Conservation (phyloP, 495 filamentous ascomycete species). For the Talaromyces ruber region DNA sequence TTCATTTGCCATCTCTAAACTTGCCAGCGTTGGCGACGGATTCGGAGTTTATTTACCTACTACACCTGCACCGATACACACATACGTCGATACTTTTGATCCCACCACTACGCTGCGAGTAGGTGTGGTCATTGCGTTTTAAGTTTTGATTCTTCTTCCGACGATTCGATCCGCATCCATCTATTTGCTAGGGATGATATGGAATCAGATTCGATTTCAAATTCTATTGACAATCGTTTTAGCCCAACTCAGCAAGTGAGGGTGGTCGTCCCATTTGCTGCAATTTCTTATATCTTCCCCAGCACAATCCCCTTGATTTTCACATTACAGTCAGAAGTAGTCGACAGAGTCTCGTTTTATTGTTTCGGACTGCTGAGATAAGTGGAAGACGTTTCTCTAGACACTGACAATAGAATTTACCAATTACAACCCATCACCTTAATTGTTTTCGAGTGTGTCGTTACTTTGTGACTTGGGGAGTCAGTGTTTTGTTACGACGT, state of each 20-base stretch:
- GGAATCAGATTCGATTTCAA: background rate
- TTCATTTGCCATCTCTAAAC: background rate
- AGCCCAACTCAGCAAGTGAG: background rate
- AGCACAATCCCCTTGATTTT: background rate
- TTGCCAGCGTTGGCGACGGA: slow-evolving; percentile 2
- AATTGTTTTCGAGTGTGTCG: background rate
- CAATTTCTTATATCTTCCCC: background rate
- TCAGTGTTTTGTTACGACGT: background rate
- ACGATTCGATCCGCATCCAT: background rate
- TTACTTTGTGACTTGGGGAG: background rate
- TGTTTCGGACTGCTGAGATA: background rate
- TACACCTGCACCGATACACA: background rate
- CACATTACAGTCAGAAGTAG: background rate
- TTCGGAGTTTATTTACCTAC: slow-evolving; percentile 3
- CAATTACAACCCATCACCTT: background rate
- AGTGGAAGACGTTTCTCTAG: slow-evolving; percentile 2
- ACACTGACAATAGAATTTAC: slow-evolving; percentile 4
- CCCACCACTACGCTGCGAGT: background rate
- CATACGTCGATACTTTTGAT: background rate
- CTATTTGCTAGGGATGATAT: background rate
- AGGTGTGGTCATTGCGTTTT: background rate
- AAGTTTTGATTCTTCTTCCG: background rate
- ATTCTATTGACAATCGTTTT: background rate
- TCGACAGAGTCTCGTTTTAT: slow-evolving; percentile 3
- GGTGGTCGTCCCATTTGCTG: background rate